Conservation (phyloP, 805 yeast species). For the Tetrapisispora fleetii region DNA sequence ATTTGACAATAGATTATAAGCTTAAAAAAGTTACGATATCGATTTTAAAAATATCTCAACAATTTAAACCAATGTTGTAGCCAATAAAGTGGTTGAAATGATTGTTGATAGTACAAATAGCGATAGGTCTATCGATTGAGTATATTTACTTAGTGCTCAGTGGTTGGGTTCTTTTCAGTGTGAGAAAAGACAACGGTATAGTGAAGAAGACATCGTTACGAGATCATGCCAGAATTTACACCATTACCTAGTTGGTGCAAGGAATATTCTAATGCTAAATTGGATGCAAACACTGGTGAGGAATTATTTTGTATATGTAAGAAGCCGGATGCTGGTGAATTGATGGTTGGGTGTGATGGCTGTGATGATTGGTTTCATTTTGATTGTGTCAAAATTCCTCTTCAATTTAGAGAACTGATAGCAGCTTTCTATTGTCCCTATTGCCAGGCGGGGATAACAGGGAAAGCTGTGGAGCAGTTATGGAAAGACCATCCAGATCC, state of each 20-base stretch:
- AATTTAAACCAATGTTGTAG: too few species aligned
- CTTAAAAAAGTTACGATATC: too few species aligned
- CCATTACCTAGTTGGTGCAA: constrained; percentile 28
- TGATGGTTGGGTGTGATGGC: constrained; percentile 92
- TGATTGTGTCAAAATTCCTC: constrained; percentile 55
- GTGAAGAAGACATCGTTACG: too few species aligned
- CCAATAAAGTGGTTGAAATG: too few species aligned
- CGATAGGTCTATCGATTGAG: too few species aligned
- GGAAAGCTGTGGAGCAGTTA: constrained; percentile 16
- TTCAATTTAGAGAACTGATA: constrained; percentile 44
- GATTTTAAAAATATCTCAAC: too few species aligned
- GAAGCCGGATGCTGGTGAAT: constrained; percentile 62
- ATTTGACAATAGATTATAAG: too few species aligned
- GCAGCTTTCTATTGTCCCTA: constrained; percentile 62
- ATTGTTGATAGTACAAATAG: too few species aligned
- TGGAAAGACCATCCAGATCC: constrained; percentile 26
- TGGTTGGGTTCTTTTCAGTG: too few species aligned
- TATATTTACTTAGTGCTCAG: too few species aligned
- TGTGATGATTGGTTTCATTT: constrained; percentile 96
- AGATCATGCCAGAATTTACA: neutral
- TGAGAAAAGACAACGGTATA: too few species aligned
- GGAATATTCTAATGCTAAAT: constrained; percentile 15
- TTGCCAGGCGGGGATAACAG: constrained; percentile 42
- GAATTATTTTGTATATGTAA: constrained; percentile 73
- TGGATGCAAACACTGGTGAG: constrained; percentile 32